A percentile compares a stretch with the other conserved stretches of the same genome.
phyloP scores from a whole-genome alignment of 768 basidiomycete genomes.

The Boletus subparvulus region DNA sequence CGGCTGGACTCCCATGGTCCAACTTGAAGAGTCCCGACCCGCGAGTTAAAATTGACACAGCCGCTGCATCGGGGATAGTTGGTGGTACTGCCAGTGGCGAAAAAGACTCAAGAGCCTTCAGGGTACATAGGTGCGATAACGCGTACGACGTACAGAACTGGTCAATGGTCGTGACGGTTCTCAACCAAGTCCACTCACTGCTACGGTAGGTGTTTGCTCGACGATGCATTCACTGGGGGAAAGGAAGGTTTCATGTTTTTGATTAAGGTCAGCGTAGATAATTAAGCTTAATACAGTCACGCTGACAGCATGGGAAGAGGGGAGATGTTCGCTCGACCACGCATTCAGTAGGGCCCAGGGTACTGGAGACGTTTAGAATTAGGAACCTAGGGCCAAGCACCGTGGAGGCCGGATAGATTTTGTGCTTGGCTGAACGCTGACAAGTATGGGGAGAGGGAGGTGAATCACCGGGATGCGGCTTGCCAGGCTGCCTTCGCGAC shows the following conservation, averaged over 20 bases:
- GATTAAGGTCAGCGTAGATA: too few relatives aligned
- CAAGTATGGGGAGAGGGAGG: constrained; percentile 3
- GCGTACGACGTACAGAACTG: too few relatives aligned
- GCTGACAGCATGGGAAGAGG: too few relatives aligned
- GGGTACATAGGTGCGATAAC: too few relatives aligned
- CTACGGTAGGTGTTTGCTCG: too few relatives aligned
- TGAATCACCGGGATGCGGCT: neutral
- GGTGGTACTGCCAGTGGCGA: neutral
- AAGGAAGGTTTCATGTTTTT: too few relatives aligned
- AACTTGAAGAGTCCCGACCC: neutral
- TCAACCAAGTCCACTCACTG: neutral
- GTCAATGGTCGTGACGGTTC: neutral
- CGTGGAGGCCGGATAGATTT: constrained; percentile 3
- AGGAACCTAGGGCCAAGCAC: neutral
- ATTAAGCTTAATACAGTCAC: too few relatives aligned
- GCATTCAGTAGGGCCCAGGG: neutral
- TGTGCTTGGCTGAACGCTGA: neutral
- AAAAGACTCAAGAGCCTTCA: too few relatives aligned
- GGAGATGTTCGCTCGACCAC: neutral
- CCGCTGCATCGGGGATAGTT: neutral
- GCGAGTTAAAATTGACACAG: neutral
- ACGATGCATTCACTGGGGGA: neutral
- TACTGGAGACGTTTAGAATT: neutral
- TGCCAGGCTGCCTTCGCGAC: neutral
- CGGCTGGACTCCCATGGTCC: too few relatives aligned